phyloP scores from a whole-genome alignment of 1,284 basidiomycete species.

The Ceratobasidium sp. region DNA sequence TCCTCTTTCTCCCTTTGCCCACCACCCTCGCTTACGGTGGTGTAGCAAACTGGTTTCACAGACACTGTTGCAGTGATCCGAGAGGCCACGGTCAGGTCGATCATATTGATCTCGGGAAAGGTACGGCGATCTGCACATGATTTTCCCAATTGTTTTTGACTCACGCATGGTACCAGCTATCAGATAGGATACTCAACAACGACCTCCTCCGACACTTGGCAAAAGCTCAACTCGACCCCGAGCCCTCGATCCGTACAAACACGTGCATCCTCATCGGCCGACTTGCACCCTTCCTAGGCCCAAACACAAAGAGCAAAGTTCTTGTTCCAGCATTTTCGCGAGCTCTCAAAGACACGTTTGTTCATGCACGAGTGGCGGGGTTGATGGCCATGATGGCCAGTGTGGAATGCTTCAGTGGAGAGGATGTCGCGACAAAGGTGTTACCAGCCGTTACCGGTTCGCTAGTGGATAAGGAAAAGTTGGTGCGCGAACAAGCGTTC shows the following conservation, averaged over 20 bases:
- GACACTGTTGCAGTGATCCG: constrained; percentile 95
- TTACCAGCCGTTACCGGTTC: constrained; percentile 86
- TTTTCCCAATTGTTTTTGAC: background rate
- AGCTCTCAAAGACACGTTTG: constrained; percentile 91
- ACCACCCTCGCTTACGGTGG: background rate
- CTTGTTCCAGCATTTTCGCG: constrained; percentile 95
- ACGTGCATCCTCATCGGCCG: constrained; percentile 97
- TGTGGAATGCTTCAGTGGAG: constrained; percentile 87
- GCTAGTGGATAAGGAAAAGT: constrained; percentile 93
- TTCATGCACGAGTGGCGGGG: constrained; percentile 94
- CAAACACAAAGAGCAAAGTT: constrained; percentile 94
- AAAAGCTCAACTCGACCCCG: constrained; percentile 91
- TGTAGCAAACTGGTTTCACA: constrained; percentile 91
- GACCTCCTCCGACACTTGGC: constrained; percentile 94
- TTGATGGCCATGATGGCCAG: constrained; percentile 98
- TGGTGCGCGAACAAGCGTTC: constrained; percentile 94
- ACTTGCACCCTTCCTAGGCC: constrained; percentile 85
- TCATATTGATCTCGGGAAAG: constrained; percentile 88
- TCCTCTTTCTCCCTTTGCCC: constrained; percentile 41
- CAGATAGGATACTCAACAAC: constrained; percentile 94
- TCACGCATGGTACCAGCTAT: constrained; percentile 67
- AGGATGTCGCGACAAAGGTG: constrained; percentile 91
- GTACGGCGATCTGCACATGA: constrained; percentile 58
- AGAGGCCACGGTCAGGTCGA: constrained; percentile 93
- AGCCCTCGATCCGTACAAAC: constrained; percentile 96